A percentile compares a stretch with the other conserved stretches of the same genome.
phyloP scores from a whole-genome alignment of 1,284 basidiomycete genomes.

The Ceraceosorus bombacis region DNA sequence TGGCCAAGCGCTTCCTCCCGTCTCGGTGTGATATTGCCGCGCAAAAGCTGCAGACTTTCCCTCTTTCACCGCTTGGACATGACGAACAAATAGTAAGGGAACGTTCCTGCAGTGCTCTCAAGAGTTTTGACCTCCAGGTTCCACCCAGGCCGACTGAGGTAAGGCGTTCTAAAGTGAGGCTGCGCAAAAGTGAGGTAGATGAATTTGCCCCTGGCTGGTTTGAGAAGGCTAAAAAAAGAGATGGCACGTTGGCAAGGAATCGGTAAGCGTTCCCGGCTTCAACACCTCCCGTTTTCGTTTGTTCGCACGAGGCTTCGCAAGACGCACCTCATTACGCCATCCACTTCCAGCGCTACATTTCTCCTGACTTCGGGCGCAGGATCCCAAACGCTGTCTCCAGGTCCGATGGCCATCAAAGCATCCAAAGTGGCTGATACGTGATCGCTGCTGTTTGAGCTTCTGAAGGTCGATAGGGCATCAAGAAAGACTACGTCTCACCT shows the following conservation, averaged over 20 bases:
- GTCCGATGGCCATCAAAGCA: conserved; percentile 43
- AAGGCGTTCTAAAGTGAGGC: conserved; percentile 35
- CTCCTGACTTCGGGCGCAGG: conserved; percentile 24
- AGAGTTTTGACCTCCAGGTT: conserved; percentile 25
- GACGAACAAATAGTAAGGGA: conserved; percentile 42
- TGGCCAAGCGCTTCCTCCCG: too few species aligned
- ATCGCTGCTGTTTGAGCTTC: neutral
- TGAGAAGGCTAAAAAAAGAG: conserved; percentile 19
- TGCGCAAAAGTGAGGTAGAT: conserved; percentile 46
- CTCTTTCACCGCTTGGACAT: conserved; percentile 13
- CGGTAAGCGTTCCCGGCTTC: neutral
- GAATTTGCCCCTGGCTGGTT: conserved; percentile 22
- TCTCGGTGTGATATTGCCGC: neutral
- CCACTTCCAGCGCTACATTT: conserved; percentile 27
- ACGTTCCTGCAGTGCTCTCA: conserved; percentile 26
- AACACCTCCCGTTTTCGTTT: too few species aligned
- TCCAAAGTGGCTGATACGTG: conserved; percentile 34
- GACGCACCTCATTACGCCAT: conserved; percentile 32
- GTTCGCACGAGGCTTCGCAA: too few species aligned
- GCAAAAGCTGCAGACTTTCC: conserved; percentile 2
- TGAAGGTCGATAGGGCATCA: neutral
- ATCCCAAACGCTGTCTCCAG: conserved; percentile 27
- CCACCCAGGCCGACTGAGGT: conserved; percentile 30
- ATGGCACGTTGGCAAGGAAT: neutral
- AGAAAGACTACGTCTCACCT: conserved; percentile 12